These are phyloP conservation scores for Fusarium sp. DNA, from an alignment of 2,329 filamentous ascomycete genomes.

Conservation along the genomic window DNA sequence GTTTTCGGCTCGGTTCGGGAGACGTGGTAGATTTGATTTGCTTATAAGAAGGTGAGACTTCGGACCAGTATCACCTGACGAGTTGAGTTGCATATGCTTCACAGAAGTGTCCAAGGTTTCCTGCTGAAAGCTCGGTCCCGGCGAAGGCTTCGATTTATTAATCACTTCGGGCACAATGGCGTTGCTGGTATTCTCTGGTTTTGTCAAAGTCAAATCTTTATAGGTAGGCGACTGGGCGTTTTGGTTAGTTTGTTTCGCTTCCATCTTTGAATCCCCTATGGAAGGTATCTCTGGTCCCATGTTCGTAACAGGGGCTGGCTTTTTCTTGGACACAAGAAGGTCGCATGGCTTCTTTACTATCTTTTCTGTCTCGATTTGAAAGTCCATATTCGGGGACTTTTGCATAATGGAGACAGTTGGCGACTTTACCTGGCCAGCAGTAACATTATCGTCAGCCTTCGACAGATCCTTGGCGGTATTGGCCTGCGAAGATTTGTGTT, in stretches of 20 bases:
- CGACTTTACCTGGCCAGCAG: background rate
- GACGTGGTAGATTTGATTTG: constrained; percentile 2
- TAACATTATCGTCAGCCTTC: background rate
- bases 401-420: background rate
- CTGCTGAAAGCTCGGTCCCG: constrained; percentile 1
- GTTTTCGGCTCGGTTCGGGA: constrained; percentile 12
- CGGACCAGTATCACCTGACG: background rate
- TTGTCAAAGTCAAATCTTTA: background rate
- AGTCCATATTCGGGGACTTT: constrained; percentile 1
- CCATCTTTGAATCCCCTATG: constrained; percentile 1
- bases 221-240: background rate
- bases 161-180: background rate
- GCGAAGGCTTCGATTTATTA: background rate
- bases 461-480: background rate
- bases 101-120: background rate
- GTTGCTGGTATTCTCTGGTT: background rate
- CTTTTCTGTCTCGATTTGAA: background rate
- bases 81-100: constrained; percentile 1
- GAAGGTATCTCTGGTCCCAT: constrained; percentile 3
- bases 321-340: background rate
- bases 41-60: background rate
- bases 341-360: background rate
- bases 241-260: constrained; percentile 10
- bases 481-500: background rate
- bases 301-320: constrained; percentile 7